Base-by-base conservation (phyloP, 805 yeast genomes). In the Saccharomyces jurei region DNA sequence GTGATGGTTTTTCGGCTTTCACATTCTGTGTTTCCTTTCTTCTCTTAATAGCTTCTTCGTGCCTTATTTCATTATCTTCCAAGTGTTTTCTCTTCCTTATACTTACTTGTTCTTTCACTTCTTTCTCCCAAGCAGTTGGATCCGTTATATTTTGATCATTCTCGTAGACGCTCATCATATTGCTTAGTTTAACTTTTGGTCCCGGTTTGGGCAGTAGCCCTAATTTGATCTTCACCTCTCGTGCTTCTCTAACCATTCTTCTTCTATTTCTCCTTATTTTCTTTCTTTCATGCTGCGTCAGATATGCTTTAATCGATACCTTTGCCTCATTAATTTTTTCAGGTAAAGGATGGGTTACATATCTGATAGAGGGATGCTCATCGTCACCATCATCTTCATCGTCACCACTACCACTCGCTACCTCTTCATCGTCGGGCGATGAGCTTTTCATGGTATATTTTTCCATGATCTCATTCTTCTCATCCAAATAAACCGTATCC, bases 171-270 rank as follows among this genome's bases (percentile, higher is more conserved):
- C 79, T 86, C 90, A 89, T 88, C 69, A 94, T 77, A 66, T 92
- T 94, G 47, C 86, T 81, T 48, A 89, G 74, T 63, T 86, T 88
- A 27, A 94, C 86, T 68, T 92, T 94, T 2, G 97, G 96, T 5
- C 86, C 86, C 0, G 97, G 96, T 4, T 96, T 86, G 0, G 96
- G 86, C 49, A 86, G 88, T 21, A 91, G 71, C 0, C 99, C 99
- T 4, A 88, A 72, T 54, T 83, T 79, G 26, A 91, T 84, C 49
- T 86, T 74, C 60, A 89, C 92, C 65, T 89, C 96, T 54, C 79
- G 77, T 49, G 85, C 94, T 61, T 84, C 83, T 57, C 82, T 81
- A 56, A 71, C 75, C 46, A 77, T 76, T 48, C 83, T 79, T 54
- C 97, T 76, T 50, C 81, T 84, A 55, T 85, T 85, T 56, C 84